Base-by-base conservation (phyloP, 78 protist genomes). In the Anaeramoeba flamelloides region DNA sequence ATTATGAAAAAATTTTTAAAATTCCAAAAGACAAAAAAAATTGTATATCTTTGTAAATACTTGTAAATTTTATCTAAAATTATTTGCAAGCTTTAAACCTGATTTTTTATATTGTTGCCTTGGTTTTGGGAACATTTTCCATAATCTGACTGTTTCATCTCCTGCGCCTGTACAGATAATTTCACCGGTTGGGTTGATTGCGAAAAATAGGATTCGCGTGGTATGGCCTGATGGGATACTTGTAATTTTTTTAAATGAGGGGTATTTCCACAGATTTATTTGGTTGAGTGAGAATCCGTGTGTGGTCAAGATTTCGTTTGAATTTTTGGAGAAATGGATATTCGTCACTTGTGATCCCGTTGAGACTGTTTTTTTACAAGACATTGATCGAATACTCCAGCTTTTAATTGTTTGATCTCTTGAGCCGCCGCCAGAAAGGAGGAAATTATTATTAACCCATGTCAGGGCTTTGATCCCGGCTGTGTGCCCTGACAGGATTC, bases 111-210 rank as follows among this genome's bases (percentile, higher is more conserved):
- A n/a, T n/a, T n/a, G n/a, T n/a, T n/a, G n/a, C n/a, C n/a, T n/a
- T n/a, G n/a, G n/a, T n/a, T n/a, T n/a, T n/a, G 69, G 17, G 40
- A 91, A 94, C 84, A 94, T 88, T 77, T 87, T 80, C 99, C 99
- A 97, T 89, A 97, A 93, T 76, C 99, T 92, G 33, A 97, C 86
- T n/a, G 98, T 91, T 90, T 97, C 99, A 80, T 97, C 99, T 65
- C 92, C 96, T 12, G 97, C 93, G 30, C 92, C 99, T 17, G 96
- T 82, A 40, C 82, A 92, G 1, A 97, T 90, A 2, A 89, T 90
- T 38, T 78, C 84, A 75, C 98, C 98, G 82, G 95, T 98, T n/a
- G 99, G 99, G 30, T 91, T 79, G 77, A 84, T 64, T n/a, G 99
- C 93, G 77, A 93, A 83, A 85, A 93, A 95, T 12, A 98, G 91